Conservation (phyloP, 2,329 filamentous ascomycete genomes). For the Chaetomium sp. region DNA sequence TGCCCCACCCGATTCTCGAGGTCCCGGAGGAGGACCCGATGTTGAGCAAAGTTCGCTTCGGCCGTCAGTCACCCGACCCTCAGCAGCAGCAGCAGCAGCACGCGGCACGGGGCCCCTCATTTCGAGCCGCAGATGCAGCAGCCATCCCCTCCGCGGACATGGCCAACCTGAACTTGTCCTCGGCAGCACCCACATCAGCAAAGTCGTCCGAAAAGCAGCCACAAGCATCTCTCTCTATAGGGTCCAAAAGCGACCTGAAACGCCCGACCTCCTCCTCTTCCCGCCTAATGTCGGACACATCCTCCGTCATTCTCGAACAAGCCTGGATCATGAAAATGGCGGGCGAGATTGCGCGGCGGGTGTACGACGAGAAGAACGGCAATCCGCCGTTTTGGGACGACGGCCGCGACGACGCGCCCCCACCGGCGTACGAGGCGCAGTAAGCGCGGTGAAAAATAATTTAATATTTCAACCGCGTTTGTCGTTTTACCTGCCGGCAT, state of each 20-base stretch:
- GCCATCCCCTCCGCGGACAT: conserved; percentile 19
- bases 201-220: conserved; percentile 13
- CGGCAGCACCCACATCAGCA: background rate
- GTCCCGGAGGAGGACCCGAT: conserved; percentile 51
- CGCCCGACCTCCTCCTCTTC: background rate
- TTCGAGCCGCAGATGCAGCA: conserved; percentile 30
- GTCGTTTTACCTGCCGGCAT: conserved; percentile 1
- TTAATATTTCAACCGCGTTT: too few relatives aligned
- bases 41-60: conserved; percentile 38
- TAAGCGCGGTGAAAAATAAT: background rate
- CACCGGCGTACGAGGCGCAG: conserved; percentile 55
- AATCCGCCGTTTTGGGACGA: conserved; percentile 48
- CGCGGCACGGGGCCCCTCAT: conserved; percentile 26
- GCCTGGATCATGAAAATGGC: conserved; percentile 93
- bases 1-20: conserved; percentile 35
- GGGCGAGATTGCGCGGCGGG: conserved; percentile 78
- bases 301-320: conserved; percentile 63
- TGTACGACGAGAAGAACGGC: conserved; percentile 75
- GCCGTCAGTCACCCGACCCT: conserved; percentile 23
- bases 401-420: conserved; percentile 47
- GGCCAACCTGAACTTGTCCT: background rate
- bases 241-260: conserved; percentile 29
- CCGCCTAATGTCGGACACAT: conserved; percentile 40
- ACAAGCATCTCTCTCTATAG: conserved; percentile 6
- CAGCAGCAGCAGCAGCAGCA: conserved; percentile 25